A percentile compares a stretch with the other conserved stretches of the same genome.
Evolutionary conservation across 768 basidiomycete species (phyloP).

Genomic region (Mycena crocata): DNA sequence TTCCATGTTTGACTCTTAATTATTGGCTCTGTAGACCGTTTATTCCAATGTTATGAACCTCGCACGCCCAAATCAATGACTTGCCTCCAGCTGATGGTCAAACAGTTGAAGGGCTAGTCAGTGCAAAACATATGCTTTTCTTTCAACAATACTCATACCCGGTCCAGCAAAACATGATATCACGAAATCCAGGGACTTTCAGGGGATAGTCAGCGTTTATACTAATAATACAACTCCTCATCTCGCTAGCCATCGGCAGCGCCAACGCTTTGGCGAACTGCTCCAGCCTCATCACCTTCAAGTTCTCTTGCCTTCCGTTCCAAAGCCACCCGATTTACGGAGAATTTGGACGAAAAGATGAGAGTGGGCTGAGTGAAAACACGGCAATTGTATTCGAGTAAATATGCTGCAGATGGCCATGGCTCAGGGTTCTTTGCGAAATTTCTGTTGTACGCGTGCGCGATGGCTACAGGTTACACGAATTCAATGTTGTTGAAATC

Average conservation of each 20-base stretch:
- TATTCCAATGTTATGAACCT: conserved; percentile 47
- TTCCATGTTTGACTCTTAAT: conserved; percentile 40
- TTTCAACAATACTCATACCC: neutral
- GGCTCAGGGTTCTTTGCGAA: conserved; percentile 73
- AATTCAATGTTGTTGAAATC: conserved; percentile 85
- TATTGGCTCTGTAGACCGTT: conserved; percentile 46
- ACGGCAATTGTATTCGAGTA: neutral
- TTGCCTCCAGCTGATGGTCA: conserved; percentile 42
- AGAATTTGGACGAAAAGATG: no score
- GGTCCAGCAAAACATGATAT: conserved; percentile 10
- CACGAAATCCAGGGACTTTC: conserved; percentile 7
- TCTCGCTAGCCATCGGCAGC: no score
- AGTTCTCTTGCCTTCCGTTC: no score
- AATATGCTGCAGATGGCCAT: neutral
- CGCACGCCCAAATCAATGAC: conserved; percentile 64
- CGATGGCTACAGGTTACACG: conserved; percentile 77
- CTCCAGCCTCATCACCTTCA: no score
- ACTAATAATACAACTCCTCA: neutral
- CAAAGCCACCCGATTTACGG: no score
- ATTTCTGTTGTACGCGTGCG: conserved; percentile 79
- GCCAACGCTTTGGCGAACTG: no score
- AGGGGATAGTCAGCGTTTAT: neutral
- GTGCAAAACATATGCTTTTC: neutral
- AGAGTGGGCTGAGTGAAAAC: conserved; percentile 79
- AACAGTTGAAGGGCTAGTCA: conserved; percentile 34